Conservation (phyloP, 2,329 filamentous ascomycete species). For the Phaeosphaeria sp. region DNA sequence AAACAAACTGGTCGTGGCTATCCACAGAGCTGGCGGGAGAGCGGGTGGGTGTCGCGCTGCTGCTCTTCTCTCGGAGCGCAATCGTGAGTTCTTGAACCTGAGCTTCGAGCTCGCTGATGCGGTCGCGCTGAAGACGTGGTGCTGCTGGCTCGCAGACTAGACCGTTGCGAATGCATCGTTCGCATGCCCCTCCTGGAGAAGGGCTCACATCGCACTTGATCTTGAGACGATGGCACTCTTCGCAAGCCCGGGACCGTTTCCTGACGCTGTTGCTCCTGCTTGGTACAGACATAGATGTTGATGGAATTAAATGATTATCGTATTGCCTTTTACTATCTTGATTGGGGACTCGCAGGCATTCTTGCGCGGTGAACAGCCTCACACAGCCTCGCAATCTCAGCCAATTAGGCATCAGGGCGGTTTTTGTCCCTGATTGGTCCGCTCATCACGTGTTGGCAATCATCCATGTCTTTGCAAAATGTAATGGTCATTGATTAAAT, state of each 20-base stretch:
- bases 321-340: not conserved
- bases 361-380: not conserved
- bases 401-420: not conserved
- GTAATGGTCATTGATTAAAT: not conserved
- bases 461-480: not conserved
- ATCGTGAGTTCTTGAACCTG: conserved; percentile 29
- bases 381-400: not conserved
- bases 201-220: conserved; percentile 37
- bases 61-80: conserved; percentile 22
- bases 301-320: not conserved
- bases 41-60: conserved; percentile 20
- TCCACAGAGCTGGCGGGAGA: conserved; percentile 24
- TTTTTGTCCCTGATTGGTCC: not conserved
- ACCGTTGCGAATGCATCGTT: conserved; percentile 31
- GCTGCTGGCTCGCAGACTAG: conserved; percentile 30
- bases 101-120: conserved; percentile 34
- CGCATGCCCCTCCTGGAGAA: conserved; percentile 20
- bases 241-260: conserved; percentile 34
- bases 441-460: not conserved
- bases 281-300: not conserved
- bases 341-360: not conserved
- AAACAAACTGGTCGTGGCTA: conserved; percentile 18
- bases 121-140: conserved; percentile 35
- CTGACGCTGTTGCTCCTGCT: conserved; percentile 7
- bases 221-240: conserved; percentile 38